Base-by-base conservation (phyloP, 2,329 filamentous ascomycete genomes). In the Curvularia lunata region DNA sequence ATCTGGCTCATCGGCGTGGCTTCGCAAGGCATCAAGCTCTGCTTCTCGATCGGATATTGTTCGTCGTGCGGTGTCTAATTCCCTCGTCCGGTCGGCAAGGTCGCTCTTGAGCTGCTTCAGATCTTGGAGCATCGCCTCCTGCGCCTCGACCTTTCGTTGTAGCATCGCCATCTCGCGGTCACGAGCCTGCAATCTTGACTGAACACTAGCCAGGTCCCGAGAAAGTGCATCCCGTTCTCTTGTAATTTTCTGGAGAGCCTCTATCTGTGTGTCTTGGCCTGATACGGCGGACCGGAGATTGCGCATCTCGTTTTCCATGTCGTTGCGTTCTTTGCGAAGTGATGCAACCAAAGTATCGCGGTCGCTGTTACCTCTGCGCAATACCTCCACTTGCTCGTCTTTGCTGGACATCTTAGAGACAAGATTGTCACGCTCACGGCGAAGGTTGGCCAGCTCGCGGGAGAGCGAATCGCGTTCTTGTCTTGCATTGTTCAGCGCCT, bases 21-120 rank as follows among this genome's bases (percentile, higher is more conserved):
- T 64, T 13, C 75, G 64, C 28, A 78, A 61, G 12, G 73, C 69
- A 37, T 78, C 74, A 5, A 78, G 63, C 56, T 78, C 76, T 5
- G 68, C 69, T 45, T 73, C 74, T 7, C 76, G 72, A 37, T 78
- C 75, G 6, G 67, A 61, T n/a, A 78, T 62, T 0, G 74, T 70
- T 52, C 66, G 67, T 43, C 75, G 69, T 10, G 74, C 65, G 10
- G 65, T 76, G 4, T 76, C 72, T 8, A 79, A 51, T 38, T 79
- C 74, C 4, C 75, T 70, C 6, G 65, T 70, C 12, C 74, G 68
- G 16, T 77, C 70, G 46, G 61, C 64, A 4, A 78, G 61, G 7
- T 73, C 70, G 32, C 58, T 63, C 47, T 57, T 71, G 28, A 73
- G 59, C 38, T 59, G 58, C 52, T 70, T 73, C 47, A 76, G 66